A percentile compares a stretch with the other conserved stretches of the same genome.
These are phyloP conservation scores for Polygonum maritimum DNA, from an alignment of 148 eudicot species.

Conservation along the genomic window DNA sequence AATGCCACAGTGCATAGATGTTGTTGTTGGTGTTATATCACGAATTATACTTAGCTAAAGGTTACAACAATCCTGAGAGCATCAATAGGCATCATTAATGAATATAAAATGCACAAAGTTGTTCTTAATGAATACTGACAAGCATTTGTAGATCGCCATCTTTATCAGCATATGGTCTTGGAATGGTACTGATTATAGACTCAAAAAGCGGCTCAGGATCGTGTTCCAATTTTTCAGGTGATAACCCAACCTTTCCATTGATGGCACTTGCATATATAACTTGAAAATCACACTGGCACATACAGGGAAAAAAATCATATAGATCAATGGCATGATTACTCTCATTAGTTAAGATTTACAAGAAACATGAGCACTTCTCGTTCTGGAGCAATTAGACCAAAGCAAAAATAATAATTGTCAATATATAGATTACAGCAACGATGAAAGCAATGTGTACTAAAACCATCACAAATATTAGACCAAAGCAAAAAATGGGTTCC, in stretches of 20 bases:
- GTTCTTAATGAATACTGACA: constrained; percentile 44
- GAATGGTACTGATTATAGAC: constrained; percentile 80
- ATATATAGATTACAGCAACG: no score
- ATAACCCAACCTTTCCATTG: constrained; percentile 86
- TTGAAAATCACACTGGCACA: constrained; percentile 93
- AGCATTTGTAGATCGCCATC: constrained; percentile 98
- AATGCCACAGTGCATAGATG: no score
- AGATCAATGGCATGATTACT: not conserved
- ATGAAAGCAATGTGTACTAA: no score
- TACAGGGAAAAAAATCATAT: constrained; percentile 2
- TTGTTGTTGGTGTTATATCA: no score
- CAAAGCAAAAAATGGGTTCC: no score
- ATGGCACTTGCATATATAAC: constrained; percentile 94
- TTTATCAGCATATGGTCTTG: constrained; percentile 80
- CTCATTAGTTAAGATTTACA: not conserved
- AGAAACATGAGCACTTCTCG: not conserved
- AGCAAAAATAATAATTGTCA: no score
- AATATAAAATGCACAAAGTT: not conserved
- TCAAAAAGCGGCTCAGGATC: constrained; percentile 97
- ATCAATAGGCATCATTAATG: not conserved
- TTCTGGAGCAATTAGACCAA: not conserved
- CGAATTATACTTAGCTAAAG: not conserved
- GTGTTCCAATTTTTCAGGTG: constrained; percentile 78
- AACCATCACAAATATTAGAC: no score
- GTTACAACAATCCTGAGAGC: not conserved